These are phyloP conservation scores for Starmerella ratchasimensis DNA, from an alignment of 805 yeast genomes.

Conservation along the genomic window DNA sequence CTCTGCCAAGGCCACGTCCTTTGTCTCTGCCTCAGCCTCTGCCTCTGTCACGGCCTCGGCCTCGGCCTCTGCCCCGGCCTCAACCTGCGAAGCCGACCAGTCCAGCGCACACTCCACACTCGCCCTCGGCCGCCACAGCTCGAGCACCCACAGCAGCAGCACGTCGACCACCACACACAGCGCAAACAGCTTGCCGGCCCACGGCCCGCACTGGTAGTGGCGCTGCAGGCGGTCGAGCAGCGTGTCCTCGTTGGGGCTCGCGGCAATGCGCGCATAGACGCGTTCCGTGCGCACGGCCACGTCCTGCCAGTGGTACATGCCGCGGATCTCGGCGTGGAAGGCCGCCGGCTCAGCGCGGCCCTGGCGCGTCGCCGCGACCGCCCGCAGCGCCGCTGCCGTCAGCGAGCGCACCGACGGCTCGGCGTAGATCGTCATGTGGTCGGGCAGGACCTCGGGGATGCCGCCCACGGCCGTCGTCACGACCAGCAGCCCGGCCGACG, in stretches of 20 bases:
- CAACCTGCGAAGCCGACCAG: conserved; percentile 5
- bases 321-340: conserved; percentile 64
- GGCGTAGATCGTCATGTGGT: conserved; percentile 85
- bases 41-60: too few species aligned
- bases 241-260: conserved; percentile 33
- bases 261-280: conserved; percentile 42
- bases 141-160: conserved; percentile 47
- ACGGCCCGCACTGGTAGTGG: conserved; percentile 48
- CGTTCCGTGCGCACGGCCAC: conserved; percentile 75
- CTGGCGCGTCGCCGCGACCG: conserved; percentile 45
- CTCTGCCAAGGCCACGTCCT: too few species aligned
- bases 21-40: too few species aligned
- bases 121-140: conserved; percentile 30
- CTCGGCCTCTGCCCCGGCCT: too few species aligned
- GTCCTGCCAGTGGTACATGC: conserved; percentile 85
- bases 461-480: conserved; percentile 97
- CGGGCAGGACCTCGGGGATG: conserved; percentile 89
- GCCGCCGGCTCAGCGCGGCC: conserved; percentile 51
- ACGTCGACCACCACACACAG: conserved; percentile 72
- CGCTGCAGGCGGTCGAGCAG: conserved; percentile 46
- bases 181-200: conserved; percentile 78
- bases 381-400: conserved; percentile 56
- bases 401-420: conserved; percentile 75
- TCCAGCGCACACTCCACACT: background rate
- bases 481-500: conserved; percentile 83